These are phyloP conservation scores for Sarocladium strictum DNA, from an alignment of 2,329 filamentous ascomycete genomes.

Conservation along the genomic window DNA sequence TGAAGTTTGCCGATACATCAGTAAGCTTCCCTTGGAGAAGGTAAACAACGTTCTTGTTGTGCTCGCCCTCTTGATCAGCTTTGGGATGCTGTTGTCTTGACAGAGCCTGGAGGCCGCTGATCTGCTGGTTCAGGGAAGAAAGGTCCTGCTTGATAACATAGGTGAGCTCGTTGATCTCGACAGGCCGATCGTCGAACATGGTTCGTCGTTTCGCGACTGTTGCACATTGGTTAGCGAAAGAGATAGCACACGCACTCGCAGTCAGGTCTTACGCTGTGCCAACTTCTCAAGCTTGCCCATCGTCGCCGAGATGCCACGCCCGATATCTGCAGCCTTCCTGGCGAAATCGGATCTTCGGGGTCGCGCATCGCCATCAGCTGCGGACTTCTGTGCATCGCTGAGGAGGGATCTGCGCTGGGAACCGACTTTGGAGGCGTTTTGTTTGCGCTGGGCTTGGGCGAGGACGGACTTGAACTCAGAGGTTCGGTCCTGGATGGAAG, in stretches of 20 bases:
- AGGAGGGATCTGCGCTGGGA: conserved; percentile 77
- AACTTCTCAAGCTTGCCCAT: conserved; percentile 94
- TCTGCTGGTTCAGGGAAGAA: conserved; percentile 76
- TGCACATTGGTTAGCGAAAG: conserved; percentile 10
- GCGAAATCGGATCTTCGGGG: conserved; percentile 85
- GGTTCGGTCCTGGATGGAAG: conserved; percentile 93
- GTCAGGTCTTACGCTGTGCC: conserved; percentile 60
- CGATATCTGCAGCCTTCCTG: conserved; percentile 83
- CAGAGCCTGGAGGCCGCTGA: conserved; percentile 72
- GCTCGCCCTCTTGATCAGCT: conserved; percentile 79
- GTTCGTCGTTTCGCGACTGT: conserved; percentile 91
- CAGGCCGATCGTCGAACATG: conserved; percentile 91
- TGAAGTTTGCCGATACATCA: conserved; percentile 92
- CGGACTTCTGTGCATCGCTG: conserved; percentile 64
- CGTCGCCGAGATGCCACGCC: conserved; percentile 81
- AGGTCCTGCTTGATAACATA: conserved; percentile 98
- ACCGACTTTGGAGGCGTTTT: conserved; percentile 69
- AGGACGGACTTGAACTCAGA: conserved; percentile 92
- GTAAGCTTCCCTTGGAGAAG: conserved; percentile 87
- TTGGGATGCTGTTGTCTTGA: conserved; percentile 71
- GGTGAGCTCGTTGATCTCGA: conserved; percentile 95
- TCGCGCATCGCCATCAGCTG: conserved; percentile 46
- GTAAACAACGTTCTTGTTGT: conserved; percentile 96
- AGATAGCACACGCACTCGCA: not conserved
- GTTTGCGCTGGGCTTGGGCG: conserved; percentile 73